Percentiles rank a stretch among this genome's conserved stretches.
Evolutionary conservation across 345 rosid species (phyloP).

Genomic region (Ceriops decandra): DNA sequence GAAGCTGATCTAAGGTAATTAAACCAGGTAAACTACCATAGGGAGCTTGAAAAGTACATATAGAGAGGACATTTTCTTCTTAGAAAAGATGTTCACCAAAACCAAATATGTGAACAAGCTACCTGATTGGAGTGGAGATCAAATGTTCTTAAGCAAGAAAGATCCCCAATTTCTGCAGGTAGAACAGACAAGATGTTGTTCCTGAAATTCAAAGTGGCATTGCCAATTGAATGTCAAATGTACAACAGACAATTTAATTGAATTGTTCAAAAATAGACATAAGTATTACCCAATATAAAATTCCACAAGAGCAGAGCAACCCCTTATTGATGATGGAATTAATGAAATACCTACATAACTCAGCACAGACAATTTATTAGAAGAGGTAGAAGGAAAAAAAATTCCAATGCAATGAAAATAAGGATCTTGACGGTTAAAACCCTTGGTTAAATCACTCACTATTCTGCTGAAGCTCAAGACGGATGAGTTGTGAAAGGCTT

Average conservation of each 20-base stretch:
- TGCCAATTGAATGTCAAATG: conserved; percentile 21
- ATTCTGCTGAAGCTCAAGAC: conserved; percentile 92
- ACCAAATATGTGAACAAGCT: conserved; percentile 14
- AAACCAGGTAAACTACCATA: not conserved
- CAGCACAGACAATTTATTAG: conserved; percentile 8
- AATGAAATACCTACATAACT: conserved; percentile 53
- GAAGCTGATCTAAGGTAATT: conserved; percentile 1
- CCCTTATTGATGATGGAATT: conserved; percentile 65
- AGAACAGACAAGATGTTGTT: conserved; percentile 59
- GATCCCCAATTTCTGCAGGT: conserved; percentile 65
- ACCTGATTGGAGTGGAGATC: conserved; percentile 93
- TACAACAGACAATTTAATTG: conserved; percentile 14
- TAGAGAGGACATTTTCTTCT: not conserved
- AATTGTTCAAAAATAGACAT: conserved; percentile 16
- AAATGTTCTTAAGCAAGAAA: conserved; percentile 67
- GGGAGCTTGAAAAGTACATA: not conserved
- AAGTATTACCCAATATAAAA: conserved; percentile 76
- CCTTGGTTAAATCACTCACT: conserved; percentile 45
- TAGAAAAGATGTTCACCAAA: not conserved
- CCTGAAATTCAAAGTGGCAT: conserved; percentile 42
- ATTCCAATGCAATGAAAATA: not conserved
- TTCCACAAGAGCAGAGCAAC: conserved; percentile 78
- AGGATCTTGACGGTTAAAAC: conserved; percentile 6
- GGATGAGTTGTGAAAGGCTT: conserved; percentile 69
- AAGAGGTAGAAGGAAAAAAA: not conserved